A percentile compares a stretch with the other conserved stretches of the same genome.
phyloP scores from a whole-genome alignment of 371 early-diverging fungal species.

The Mortierella sp. region DNA sequence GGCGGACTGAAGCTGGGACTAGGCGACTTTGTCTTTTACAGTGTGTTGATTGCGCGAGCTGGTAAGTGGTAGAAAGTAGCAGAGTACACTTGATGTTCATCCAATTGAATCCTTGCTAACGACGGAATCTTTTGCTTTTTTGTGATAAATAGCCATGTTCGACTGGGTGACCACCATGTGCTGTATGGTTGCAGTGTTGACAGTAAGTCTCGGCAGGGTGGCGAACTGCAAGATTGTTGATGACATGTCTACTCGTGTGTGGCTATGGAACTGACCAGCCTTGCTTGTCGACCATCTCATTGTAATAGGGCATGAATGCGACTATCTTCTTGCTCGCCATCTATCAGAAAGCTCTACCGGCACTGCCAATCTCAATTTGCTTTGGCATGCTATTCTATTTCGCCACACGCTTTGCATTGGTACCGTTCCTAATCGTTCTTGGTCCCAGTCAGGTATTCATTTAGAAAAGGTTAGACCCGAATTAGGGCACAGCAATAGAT shows the following conservation, averaged over 20 bases:
- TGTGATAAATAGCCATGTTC: constrained; percentile 64
- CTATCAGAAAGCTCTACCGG: constrained; percentile 85
- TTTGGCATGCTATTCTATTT: constrained; percentile 89
- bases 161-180: constrained; percentile 90
- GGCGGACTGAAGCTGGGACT: constrained; percentile 86
- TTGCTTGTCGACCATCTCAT: not conserved
- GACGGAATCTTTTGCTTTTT: too few relatives aligned
- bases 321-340: constrained; percentile 88
- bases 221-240: not conserved
- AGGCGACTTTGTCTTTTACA: constrained; percentile 93
- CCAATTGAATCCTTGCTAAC: too few relatives aligned
- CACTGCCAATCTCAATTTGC: constrained; percentile 88
- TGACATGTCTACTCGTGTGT: too few relatives aligned
- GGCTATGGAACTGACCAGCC: too few relatives aligned
- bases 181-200: constrained; percentile 82
- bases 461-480: constrained; percentile 1
- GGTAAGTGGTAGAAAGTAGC: constrained; percentile 55
- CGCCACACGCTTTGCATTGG: constrained; percentile 67
- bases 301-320: constrained; percentile 72
- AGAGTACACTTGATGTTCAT: not conserved
- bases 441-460: constrained; percentile 45
- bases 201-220: constrained; percentile 43
- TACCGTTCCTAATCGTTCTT: constrained; percentile 63
- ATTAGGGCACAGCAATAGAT: too few relatives aligned
- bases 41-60: constrained; percentile 84